Base-by-base conservation (phyloP, 192 early-diverging fungal genomes). In the Oehlia diaphana region DNA sequence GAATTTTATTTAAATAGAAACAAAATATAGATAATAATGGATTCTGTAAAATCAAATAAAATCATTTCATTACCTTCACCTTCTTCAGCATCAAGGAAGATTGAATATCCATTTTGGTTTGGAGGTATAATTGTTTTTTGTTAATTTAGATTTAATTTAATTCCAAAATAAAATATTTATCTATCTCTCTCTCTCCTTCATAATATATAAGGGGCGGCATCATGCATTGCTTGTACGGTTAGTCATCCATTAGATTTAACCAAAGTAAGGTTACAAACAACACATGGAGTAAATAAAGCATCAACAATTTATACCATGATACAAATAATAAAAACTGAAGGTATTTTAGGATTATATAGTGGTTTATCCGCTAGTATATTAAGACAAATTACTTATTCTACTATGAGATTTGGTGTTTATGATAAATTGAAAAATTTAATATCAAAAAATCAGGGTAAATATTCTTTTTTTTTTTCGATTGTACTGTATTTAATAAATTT, bases 251-350 rank as follows among this genome's bases (percentile, higher is more conserved):
- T 98, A 64, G 95, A 96, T 82, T 87, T 96, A 61, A 87, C 93
- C 70, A 97, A 98, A 82, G 97, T 99, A 35, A 91, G 96, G 10
- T 82, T 97, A 63, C 97, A 99, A 82, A 99, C 95, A 16, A 87
- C 86, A 33, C 93, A 93, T 39, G 91, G 92, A 3, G 81, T 84
- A 21, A 82, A 72, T 3, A 82, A 79, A 58, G 84, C 66, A 47
- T 92, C 92, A 49, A 88, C 94, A 84, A 89, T 94, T 14, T 87
- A 90, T 74, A 93, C 93, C 68, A 91, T 94, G 86, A 82, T 90
- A 84, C 86, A 92, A 74, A 92, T 92, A 16, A 80, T 94, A 81
- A 84, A 89, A 26, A 89, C 87, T 81, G 89, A 94, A 80, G 93
- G 95, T 63, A 53, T 93, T 64, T 44, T 86, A 65, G 89, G 91